These are phyloP conservation scores for Candida ipomoeae DNA, from an alignment of 805 yeast genomes.

Conservation along the genomic window DNA sequence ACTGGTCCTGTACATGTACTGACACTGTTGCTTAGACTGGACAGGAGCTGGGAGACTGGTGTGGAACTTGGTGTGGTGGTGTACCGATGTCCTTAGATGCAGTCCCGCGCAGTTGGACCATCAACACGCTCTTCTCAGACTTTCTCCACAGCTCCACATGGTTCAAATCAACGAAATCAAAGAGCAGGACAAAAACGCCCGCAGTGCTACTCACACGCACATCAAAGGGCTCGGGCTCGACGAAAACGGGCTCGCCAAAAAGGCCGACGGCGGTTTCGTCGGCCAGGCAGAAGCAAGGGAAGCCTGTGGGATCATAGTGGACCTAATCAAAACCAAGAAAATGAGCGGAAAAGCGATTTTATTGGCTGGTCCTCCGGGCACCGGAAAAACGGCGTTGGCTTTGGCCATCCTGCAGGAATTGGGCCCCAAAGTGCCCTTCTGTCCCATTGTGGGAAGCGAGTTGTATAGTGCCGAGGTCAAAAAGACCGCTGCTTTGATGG, in stretches of 20 bases:
- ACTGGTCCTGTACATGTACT: too few species aligned
- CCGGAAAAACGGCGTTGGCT: constrained; percentile 97
- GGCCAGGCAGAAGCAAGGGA: constrained; percentile 75
- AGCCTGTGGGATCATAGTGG: constrained; percentile 94
- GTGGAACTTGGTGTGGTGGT: neutral
- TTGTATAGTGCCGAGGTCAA: constrained; percentile 93
- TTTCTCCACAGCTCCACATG: constrained; percentile 29
- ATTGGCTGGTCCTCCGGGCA: constrained; percentile 96
- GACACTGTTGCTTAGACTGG: too few species aligned
- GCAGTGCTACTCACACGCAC: constrained; percentile 96
- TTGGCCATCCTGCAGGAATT: constrained; percentile 92
- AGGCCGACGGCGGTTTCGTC: constrained; percentile 83
- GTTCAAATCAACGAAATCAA: constrained; percentile 77
- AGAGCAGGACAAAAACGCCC: constrained; percentile 51
- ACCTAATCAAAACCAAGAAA: constrained; percentile 84
- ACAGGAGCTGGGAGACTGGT: too few species aligned
- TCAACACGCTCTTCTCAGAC: neutral
- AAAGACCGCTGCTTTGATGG: constrained; percentile 95
- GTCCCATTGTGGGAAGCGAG: constrained; percentile 95
- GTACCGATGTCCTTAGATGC: neutral
- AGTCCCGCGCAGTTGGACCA: neutral
- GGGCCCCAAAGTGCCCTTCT: constrained; percentile 96
- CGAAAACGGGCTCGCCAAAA: constrained; percentile 80
- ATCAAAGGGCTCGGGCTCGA: constrained; percentile 93
- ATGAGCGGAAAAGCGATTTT: constrained; percentile 95